Evolutionary conservation across 2,329 filamentous ascomycete species (phyloP), one percentile per base, ranked within the genome.

Genomic region (Diaporthe nobilis): DNA sequence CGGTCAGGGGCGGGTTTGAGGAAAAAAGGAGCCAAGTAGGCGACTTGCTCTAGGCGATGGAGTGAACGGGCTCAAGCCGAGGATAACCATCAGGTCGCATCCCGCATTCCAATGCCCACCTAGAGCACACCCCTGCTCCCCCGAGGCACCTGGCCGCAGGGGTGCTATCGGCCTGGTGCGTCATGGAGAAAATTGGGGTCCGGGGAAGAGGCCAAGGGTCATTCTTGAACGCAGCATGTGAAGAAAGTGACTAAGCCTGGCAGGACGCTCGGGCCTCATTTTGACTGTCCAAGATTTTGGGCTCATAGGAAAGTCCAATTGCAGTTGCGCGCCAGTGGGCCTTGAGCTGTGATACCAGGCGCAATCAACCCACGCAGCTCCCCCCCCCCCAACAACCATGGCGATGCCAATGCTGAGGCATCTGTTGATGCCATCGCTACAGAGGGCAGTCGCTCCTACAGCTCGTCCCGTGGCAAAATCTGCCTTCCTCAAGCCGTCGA

Each of bases 371-470:
- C 7, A 60, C 49, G 63, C 42, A 65, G 51, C 70, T 61, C 53
- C 65, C 53, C 39, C 65, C 39, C 34, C 20, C 39, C 42, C 20
- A 31, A 22, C 28, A 20, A 81, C 73, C 71, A 84, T 85, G 83
- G 81, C 82, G 67, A 82, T 80, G 79, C 79, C 81, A 71, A 79
- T 86, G n/a, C 78, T 85, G 74, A 81, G 84, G 77, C 81, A 80
- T 28, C 79, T 83, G 12, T 79, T 83, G 72, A 79, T 79, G 72
- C 81, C 83, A 68, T 80, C 81, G 49, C 72, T 83, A 34, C 77
- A 81, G 67, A 78, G 78, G 51, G 79, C 78, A 49, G 39, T 55
- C 2, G 9, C 67, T 34, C 37, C 53, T 61, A 44, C 58, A 71
- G 74, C 74, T 25, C 61, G 61, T 76, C 78, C 75, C 75, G 80